Evolutionary conservation across 805 yeast species (phyloP).

Genomic region (Saturnispora saitoi): DNA sequence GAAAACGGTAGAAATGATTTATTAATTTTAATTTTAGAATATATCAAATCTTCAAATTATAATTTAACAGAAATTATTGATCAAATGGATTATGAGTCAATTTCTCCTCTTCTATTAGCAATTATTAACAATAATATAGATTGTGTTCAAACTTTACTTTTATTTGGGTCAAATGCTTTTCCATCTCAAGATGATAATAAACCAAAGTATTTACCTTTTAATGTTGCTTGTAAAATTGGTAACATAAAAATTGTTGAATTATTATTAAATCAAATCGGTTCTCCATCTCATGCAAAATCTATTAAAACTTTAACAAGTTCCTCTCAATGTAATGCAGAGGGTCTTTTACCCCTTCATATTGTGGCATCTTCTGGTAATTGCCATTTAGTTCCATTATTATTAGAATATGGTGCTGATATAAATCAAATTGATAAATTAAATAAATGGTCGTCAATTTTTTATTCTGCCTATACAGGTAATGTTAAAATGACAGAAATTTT

Average conservation of each 20-base stretch:
- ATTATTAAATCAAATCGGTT: slow-evolving; percentile 35
- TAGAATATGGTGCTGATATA: slow-evolving; percentile 66
- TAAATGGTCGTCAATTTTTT: slow-evolving; percentile 90
- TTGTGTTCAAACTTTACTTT: slow-evolving; percentile 41
- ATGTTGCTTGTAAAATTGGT: slow-evolving; percentile 84
- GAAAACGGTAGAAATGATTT: slow-evolving; percentile 43
- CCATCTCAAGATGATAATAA: slow-evolving; percentile 40
- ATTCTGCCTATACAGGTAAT: slow-evolving; percentile 83
- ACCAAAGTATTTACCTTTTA: slow-evolving; percentile 67
- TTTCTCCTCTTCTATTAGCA: slow-evolving; percentile 76
- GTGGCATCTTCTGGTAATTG: slow-evolving; percentile 78
- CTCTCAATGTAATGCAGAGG: slow-evolving; percentile 74
- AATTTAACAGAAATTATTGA: slow-evolving; percentile 30
- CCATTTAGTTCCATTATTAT: slow-evolving; percentile 56
- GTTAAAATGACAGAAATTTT: slow-evolving; percentile 59
- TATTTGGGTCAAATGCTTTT: slow-evolving; percentile 41
- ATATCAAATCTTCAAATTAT: slow-evolving; percentile 3
- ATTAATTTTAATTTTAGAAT: slow-evolving; percentile 27
- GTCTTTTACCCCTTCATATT: slow-evolving; percentile 80
- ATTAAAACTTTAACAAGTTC: slow-evolving; percentile 28
- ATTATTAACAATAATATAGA: slow-evolving; percentile 58
- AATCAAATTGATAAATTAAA: slow-evolving; percentile 77
- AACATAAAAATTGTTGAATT: slow-evolving; percentile 60
- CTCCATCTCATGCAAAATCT: slow-evolving; percentile 23
- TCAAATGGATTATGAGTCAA: slow-evolving; percentile 59